Base-by-base conservation (phyloP, 2,329 filamentous ascomycete species). In the Tolypocladium sp. region DNA sequence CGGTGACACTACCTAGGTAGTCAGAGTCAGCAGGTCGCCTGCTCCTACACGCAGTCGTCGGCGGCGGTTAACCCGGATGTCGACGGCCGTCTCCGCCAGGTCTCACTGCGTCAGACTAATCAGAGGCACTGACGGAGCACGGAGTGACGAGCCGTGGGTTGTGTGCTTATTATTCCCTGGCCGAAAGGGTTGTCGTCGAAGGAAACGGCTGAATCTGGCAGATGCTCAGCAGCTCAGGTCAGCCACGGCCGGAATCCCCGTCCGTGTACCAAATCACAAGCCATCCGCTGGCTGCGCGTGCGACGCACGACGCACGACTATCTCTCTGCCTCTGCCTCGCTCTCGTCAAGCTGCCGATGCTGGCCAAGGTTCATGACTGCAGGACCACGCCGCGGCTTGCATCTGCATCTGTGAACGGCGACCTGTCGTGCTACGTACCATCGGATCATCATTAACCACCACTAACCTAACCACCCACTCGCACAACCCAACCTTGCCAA, bases 351-450 rank as follows among this genome's bases (percentile, higher is more conserved):
- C 44, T 7, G 25, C 44, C 44, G 44, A 27, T 17, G 44, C 25
- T 12, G 13, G 15, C 44, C 22, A 30, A 13, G 22, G 25, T 49
- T 20, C 15, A 15, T 17, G 46, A 30, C 46, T 49, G 30, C 38
- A 40, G 38, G 38, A 40, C 30, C 37, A 37, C 20, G 54, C 52
- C 12, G 38, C 37, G 37, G 54, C 54, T 40, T 55, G 38, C 54
- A 52, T 55, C 35, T 38, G 52, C 52, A 40, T 27, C 33, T 40
- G 37, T 27, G 35, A 55, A 40, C 33, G 5, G 27, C 27, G 49
- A 41, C 54, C n/a, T 55, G 25, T 55, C 40, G 54, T 55, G 54
- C 38, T 40, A 55, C 54, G 54, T 55, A 13, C 54, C 54, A 55
- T 55, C 30, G 49, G 8, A 52, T 33, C 49, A 52, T n/a, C 49